Conservation (phyloP, 257 asterid genomes). For the Solanum peruvianum region DNA sequence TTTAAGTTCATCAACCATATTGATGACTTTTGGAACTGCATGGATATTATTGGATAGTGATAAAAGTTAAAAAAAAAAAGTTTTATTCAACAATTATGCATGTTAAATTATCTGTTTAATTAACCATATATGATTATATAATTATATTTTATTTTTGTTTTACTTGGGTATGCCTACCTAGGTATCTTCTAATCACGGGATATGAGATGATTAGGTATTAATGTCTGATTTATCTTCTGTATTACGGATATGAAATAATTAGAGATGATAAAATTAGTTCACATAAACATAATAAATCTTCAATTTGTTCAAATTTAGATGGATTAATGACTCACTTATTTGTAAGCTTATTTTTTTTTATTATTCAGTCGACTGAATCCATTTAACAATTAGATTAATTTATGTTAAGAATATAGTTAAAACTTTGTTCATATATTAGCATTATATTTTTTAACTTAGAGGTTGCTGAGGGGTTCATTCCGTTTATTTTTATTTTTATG, state of each 20-base stretch:
- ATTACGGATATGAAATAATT: neutral
- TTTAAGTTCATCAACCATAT: neutral
- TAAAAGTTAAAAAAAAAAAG: neutral
- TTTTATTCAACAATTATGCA: neutral
- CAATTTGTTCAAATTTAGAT: neutral
- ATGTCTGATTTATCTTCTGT: neutral
- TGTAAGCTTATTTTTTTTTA: neutral
- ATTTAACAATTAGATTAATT: too few relatives aligned
- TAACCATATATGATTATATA: neutral
- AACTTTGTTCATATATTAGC: too few relatives aligned
- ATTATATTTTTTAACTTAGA: too few relatives aligned
- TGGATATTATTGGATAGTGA: neutral
- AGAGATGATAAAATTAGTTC: neutral
- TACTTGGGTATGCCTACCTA: too few relatives aligned
- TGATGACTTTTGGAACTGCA: neutral
- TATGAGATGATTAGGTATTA: too few relatives aligned
- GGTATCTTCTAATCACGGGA: too few relatives aligned
- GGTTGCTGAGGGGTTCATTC: too few relatives aligned
- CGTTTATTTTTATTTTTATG: too few relatives aligned
- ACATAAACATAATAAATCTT: neutral
- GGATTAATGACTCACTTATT: neutral
- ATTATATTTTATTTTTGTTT: too few relatives aligned
- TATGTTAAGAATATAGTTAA: neutral
- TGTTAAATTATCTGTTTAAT: neutral
- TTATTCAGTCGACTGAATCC: neutral